Evolutionary conservation across 495 filamentous ascomycete species (phyloP).

Genomic region (Tuber indicum): DNA sequence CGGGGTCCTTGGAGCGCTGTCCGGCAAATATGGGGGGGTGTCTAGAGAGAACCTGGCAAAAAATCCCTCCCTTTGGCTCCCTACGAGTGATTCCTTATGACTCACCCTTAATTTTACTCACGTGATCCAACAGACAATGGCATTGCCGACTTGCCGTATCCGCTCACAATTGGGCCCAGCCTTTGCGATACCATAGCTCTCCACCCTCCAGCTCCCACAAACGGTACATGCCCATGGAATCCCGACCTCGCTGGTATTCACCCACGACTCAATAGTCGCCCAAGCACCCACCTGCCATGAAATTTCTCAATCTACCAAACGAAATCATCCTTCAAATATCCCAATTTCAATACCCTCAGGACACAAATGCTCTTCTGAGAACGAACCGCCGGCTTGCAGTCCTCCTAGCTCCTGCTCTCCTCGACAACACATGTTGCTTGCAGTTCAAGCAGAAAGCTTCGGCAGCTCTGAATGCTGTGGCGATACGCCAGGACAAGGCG

Average conservation of each 20-base stretch:
- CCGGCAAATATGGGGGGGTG: neutral
- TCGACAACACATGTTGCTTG: neutral
- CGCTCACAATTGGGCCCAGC: neutral
- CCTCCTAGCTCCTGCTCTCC: constrained; percentile 25
- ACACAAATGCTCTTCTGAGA: constrained; percentile 18
- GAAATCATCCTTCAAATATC: constrained; percentile 31
- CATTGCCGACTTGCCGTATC: neutral
- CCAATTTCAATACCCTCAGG: constrained; percentile 11
- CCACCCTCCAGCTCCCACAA: neutral
- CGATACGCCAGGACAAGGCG: neutral
- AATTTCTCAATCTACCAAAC: constrained; percentile 23
- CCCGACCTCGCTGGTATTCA: neutral
- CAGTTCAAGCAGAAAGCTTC: constrained; percentile 1
- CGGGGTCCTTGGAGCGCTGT: neutral
- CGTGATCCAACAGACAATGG: neutral
- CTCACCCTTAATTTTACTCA: neutral
- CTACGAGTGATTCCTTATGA: neutral
- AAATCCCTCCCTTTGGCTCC: neutral
- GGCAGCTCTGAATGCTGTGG: neutral
- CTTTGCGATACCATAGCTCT: neutral
- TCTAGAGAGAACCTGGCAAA: neutral
- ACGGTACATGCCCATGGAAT: neutral
- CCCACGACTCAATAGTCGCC: neutral
- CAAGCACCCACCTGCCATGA: constrained; percentile 8
- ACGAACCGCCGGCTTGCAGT: constrained; percentile 21